A percentile compares a stretch with the other conserved stretches of the same genome.
These are phyloP conservation scores for Breviolum minutum DNA, from an alignment of 73 alveolate genomes.

Conservation along the genomic window DNA sequence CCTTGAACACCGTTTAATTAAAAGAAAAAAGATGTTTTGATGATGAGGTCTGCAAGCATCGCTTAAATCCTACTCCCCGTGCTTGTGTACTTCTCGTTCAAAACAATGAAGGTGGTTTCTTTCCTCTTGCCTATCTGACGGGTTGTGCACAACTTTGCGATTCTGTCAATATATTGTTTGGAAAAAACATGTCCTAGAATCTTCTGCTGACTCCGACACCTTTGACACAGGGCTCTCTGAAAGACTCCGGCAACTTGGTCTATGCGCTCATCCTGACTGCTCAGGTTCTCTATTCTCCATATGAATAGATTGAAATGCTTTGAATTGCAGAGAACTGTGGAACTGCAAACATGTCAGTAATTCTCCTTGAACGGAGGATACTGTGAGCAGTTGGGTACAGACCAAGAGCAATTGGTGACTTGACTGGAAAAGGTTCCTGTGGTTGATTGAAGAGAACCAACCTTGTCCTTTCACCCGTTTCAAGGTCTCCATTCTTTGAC, in stretches of 20 bases:
- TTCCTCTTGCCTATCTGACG: no score
- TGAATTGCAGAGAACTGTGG: not conserved
- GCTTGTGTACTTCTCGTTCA: no score
- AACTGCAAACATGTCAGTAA: not conserved
- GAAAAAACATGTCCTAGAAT: no score
- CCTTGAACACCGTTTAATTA: no score
- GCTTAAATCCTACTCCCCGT: no score
- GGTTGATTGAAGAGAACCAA: not conserved
- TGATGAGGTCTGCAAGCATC: no score
- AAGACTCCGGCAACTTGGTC: constrained; percentile 86
- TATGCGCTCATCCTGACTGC: constrained; percentile 77
- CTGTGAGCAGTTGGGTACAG: constrained; percentile 24
- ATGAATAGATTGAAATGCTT: no score
- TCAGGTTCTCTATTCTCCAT: not conserved
- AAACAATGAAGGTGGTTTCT: not conserved
- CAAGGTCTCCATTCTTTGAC: constrained; percentile 93
- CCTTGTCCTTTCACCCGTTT: not conserved
- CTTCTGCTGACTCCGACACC: not conserved
- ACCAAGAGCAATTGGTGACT: constrained; percentile 53
- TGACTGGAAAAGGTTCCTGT: not conserved
- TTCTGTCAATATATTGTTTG: no score
- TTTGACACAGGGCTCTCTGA: constrained; percentile 55
- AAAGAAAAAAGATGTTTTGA: no score
- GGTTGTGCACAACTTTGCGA: no score
- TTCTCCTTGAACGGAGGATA: not conserved